phyloP scores from a whole-genome alignment of 768 basidiomycete species.

The Grammothele lineata region DNA sequence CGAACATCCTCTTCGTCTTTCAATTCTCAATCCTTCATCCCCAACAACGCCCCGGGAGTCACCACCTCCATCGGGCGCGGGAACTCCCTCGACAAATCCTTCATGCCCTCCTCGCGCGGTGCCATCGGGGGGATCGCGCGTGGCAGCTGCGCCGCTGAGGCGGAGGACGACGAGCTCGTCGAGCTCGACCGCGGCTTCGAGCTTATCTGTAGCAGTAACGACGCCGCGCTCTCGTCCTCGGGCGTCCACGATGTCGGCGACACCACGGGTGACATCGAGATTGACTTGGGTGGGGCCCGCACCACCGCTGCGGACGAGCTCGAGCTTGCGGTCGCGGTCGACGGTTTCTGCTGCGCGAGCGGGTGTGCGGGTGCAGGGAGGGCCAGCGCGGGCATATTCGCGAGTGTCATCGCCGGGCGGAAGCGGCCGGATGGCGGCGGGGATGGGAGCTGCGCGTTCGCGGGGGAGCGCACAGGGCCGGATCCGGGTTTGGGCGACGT shows the following conservation, averaged over 20 bases:
- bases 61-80: conserved; percentile 15
- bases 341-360: conserved; percentile 29
- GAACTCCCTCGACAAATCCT: background rate
- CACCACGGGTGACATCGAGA: conserved; percentile 16
- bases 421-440: conserved; percentile 32
- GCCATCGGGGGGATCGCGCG: conserved; percentile 1
- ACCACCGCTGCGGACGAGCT: no score
- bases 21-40: conserved; percentile 15
- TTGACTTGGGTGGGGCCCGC: conserved; percentile 6
- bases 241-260: conserved; percentile 40
- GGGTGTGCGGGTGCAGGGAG: conserved; percentile 51
- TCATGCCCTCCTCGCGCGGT: conserved; percentile 1
- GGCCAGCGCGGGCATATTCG: conserved; percentile 44
- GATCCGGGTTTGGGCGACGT: background rate
- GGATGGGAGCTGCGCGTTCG: conserved; percentile 30
- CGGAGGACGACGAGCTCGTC: conserved; percentile 15
- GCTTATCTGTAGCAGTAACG: conserved; percentile 62
- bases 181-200: conserved; percentile 36
- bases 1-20: no score
- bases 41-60: conserved; percentile 23
- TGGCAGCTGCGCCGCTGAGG: conserved; percentile 1
- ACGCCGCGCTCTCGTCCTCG: conserved; percentile 69
- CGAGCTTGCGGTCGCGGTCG: conserved; percentile 30
- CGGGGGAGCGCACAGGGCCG: conserved; percentile 7
- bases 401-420: conserved; percentile 20